Base-by-base conservation (phyloP, 441 rosid genomes). In the Erodium chrysanthum region DNA sequence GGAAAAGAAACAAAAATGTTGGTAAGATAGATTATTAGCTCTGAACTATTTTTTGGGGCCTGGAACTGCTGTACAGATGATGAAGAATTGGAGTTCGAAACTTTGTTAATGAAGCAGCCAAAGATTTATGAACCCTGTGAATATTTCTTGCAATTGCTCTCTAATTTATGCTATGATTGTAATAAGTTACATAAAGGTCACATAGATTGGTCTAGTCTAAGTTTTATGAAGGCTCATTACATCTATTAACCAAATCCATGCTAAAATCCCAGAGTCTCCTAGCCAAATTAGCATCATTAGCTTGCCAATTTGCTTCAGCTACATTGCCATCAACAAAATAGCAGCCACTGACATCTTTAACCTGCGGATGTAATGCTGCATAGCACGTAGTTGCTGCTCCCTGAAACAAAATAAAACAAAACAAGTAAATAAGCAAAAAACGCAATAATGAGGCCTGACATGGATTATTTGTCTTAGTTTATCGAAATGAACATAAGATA, bases 351-450 rank as follows among this genome's bases (percentile, higher is more conserved):
- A 67, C 63, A 25, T 84, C 85, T 54, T 69, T 70, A 68, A 83
- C 84, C 18, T 78, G 78, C 6, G 86, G 86, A 74, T 84, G 85
- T 80, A 81, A 69, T 65, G 86, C 82, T 7, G 71, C 85, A 73
- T 79, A 83, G 69, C 85, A 79, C 27, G 79, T 76, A 22, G 89
- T 79, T 61, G 86, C 83, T 7, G 86, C 84, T 27, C 84, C 85
- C 89, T 83, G 44, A 14, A 25, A 25, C 17, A 12, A 60, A 58
- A 17, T n/a, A 50, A 18, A 18, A 52, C 17, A 4, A 56, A 48
- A 31, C n/a, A 70, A 62, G 11, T 54, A 46, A 21, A 37, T 1
- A 23, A 54, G 48, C 33, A 9, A 40, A 56, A 11, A 64, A 2
- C 11, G 14, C 50, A 35, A 17, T 31, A 21, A 46, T 8, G 8